Base-by-base conservation (phyloP, 495 filamentous ascomycete genomes). In the Daldinia decipiens region DNA sequence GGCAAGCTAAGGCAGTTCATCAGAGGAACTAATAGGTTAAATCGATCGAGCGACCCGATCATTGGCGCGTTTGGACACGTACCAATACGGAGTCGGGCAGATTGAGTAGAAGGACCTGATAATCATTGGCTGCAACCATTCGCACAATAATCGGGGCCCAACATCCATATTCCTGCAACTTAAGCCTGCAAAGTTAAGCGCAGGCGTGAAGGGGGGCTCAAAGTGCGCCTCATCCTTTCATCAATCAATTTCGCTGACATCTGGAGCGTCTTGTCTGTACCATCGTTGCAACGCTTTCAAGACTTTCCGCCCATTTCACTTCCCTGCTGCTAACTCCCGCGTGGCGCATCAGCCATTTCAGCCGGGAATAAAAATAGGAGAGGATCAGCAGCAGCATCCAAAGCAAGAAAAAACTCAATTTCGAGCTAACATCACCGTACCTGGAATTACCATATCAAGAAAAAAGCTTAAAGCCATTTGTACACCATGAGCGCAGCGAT, bases 401-500 rank as follows among this genome's bases (percentile, higher is more conserved):
- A 65, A 47, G 58, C 29, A 67, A 53, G 32, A 45, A 45, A 59
- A 64, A 68, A 60, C 51, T 69, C 65, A 62, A 62, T 65, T 59
- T 31, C 68, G 39, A 68, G n/a, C 51, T 71, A 65, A 69, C 59
- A 71, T 56, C 59, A 40, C 56, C 65, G 59, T 71, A 73, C 70
- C 65, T 73, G 61, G 45, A 65, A 73, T 73, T 73, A 56, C 61
- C 65, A 29, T 57, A 62, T 59, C 61, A 54, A 74, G 64, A 53
- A 55, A 55, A 43, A 43, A 45, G 32, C 55, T 58, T 58, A 21
- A 40, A 53, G 38, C 32, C 21, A 40, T 55, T 59, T 29, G 19
- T 65, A 68, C 80, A 86, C 68, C 76, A 88, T 88, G 86, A 87
- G 85, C 76, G 82, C 85, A 76, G 86, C 84, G 67, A 82, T 88